phyloP scores from a whole-genome alignment of 495 filamentous ascomycete species.

The Talaromyces proteolyticus region DNA sequence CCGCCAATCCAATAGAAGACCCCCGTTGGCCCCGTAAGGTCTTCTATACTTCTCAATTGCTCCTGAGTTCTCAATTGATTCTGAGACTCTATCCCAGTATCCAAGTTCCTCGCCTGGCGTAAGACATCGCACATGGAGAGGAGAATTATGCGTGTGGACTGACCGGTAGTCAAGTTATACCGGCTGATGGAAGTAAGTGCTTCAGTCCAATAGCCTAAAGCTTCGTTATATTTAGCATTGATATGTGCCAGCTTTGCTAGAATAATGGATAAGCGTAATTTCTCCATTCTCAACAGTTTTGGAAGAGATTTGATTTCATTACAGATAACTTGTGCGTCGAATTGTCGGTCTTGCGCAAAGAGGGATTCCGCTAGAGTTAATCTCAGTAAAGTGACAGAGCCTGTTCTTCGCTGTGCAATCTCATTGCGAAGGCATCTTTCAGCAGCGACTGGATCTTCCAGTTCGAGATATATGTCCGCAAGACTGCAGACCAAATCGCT shows the following conservation, averaged over 20 bases:
- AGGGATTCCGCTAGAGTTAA: slow-evolving; percentile 1
- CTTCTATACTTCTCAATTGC: not conserved
- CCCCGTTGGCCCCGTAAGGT: not conserved
- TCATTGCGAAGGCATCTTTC: not conserved
- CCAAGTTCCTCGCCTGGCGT: not conserved
- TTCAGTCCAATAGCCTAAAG: not conserved
- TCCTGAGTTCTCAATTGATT: not conserved
- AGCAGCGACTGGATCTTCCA: not conserved
- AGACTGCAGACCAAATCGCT: not conserved
- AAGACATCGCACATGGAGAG: not conserved
- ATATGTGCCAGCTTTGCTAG: not conserved
- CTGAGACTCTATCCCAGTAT: not conserved
- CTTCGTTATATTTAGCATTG: not conserved
- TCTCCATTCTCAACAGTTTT: not conserved
- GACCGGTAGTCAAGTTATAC: not conserved
- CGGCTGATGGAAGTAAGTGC: not conserved
- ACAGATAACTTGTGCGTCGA: not conserved
- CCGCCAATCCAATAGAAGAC: not conserved
- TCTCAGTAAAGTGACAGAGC: not conserved
- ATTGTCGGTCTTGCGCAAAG: not conserved
- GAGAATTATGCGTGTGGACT: not conserved
- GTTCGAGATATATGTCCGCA: not conserved
- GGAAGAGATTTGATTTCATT: not conserved
- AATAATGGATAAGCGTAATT: not conserved
- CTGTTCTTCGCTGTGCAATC: not conserved